Conservation (phyloP, 1,284 basidiomycete species). For the Entoloma clypeatum region DNA sequence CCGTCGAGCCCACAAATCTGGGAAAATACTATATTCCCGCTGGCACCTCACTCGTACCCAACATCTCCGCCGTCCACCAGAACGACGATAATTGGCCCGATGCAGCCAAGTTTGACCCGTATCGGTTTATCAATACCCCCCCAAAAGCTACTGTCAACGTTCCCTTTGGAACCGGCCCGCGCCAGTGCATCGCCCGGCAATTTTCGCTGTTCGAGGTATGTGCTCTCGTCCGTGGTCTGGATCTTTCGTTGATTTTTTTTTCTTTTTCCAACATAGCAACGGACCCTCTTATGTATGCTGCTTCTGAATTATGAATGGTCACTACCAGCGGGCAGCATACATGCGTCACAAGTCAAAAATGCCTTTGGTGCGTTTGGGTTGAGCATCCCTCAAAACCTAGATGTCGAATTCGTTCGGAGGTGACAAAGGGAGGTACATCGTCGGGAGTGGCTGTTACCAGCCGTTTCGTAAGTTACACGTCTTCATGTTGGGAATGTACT, state of each 20-base stretch:
- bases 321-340: slow-evolving; percentile 16
- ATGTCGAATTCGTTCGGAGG: slow-evolving; percentile 16
- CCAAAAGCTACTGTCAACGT: slow-evolving; percentile 16
- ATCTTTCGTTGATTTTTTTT: neutral
- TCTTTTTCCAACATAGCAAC: slow-evolving; percentile 16
- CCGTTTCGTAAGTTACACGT: too few relatives aligned
- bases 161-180: slow-evolving; percentile 23
- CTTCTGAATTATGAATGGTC: slow-evolving; percentile 20
- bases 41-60: slow-evolving; percentile 18
- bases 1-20: slow-evolving; percentile 16
- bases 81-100: slow-evolving; percentile 21
- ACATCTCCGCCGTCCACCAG: slow-evolving; percentile 22
- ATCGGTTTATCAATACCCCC: slow-evolving; percentile 18
- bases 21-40: slow-evolving; percentile 22
- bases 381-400: slow-evolving; percentile 21
- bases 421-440: too few relatives aligned
- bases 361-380: slow-evolving; percentile 23
- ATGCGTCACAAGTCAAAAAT: slow-evolving; percentile 18
- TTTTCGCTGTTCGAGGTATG: slow-evolving; percentile 21
- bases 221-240: slow-evolving; percentile 16
- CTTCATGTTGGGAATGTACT: too few relatives aligned
- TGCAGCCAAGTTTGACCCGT: slow-evolving; percentile 19
- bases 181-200: slow-evolving; percentile 24
- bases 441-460: too few relatives aligned
- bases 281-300: slow-evolving; percentile 22